Evolutionary conservation across 2,329 filamentous ascomycete genomes (phyloP).

Genomic region (Pseudogymnoascus sp.): DNA sequence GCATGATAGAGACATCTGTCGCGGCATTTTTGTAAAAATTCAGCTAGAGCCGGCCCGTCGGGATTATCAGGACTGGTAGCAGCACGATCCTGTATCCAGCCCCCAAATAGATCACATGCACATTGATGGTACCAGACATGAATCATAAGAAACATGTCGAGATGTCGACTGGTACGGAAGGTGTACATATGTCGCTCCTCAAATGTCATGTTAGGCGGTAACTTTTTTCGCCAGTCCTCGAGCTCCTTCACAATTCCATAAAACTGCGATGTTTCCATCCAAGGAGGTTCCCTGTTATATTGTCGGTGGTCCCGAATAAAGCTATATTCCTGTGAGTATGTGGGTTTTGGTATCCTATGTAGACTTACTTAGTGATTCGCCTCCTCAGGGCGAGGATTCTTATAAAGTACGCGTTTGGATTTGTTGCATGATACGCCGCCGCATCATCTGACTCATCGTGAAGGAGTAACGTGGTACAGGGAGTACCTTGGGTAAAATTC

Average conservation of each 20-base stretch:
- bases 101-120: neutral
- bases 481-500: slow-evolving; percentile 12
- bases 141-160: slow-evolving; percentile 13
- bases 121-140: slow-evolving; percentile 11
- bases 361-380: slow-evolving; percentile 10
- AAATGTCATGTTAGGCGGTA: slow-evolving; percentile 4
- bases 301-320: neutral
- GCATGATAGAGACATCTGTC: slow-evolving; percentile 5
- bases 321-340: neutral
- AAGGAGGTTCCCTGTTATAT: neutral
- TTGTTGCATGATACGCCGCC: slow-evolving; percentile 4
- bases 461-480: neutral
- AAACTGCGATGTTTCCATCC: slow-evolving; percentile 6
- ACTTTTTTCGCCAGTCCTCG: slow-evolving; percentile 5
- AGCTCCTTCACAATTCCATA: slow-evolving; percentile 5
- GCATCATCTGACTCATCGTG: slow-evolving; percentile 5
- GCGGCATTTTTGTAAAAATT: slow-evolving; percentile 9
- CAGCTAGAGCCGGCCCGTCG: slow-evolving; percentile 2
- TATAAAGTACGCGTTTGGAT: slow-evolving; percentile 10
- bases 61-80: slow-evolving; percentile 16
- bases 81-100: slow-evolving; percentile 17
- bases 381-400: slow-evolving; percentile 5
- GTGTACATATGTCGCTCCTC: slow-evolving; percentile 10
- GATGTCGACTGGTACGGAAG: slow-evolving; percentile 7
- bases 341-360: neutral